Percentiles rank a stretch among this genome's conserved stretches.
Conservation (phyloP, 768 basidiomycete species). For the Russula dissimulans region DNA sequence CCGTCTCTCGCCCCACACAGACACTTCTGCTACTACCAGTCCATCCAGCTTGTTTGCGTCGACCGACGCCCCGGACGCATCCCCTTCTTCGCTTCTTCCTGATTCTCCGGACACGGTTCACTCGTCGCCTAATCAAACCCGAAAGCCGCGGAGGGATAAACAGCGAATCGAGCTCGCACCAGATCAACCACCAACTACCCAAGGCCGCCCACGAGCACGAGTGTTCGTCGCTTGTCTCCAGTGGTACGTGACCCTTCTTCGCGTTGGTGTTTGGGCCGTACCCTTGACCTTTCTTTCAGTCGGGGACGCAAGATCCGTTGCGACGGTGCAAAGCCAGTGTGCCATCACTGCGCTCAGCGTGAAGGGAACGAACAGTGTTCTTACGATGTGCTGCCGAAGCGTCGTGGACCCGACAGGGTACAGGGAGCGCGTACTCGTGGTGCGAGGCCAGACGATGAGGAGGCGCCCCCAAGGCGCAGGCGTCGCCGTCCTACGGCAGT, state of each 20-base stretch:
- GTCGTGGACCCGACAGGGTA: constrained; percentile 69
- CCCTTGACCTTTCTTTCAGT: constrained; percentile 30
- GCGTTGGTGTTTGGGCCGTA: not conserved
- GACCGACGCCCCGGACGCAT: not conserved
- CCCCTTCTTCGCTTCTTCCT: not conserved
- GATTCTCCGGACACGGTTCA: not conserved
- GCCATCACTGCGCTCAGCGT: constrained; percentile 62
- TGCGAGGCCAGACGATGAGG: constrained; percentile 31
- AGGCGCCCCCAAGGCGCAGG: constrained; percentile 19
- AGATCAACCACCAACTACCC: constrained; percentile 72
- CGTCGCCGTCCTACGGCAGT: constrained; percentile 9
- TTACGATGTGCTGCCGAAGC: constrained; percentile 66
- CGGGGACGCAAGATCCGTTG: constrained; percentile 75
- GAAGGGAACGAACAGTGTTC: constrained; percentile 36
- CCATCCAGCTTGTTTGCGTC: not conserved
- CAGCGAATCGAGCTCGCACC: constrained; percentile 58
- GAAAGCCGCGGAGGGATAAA: constrained; percentile 23
- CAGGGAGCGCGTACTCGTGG: constrained; percentile 72
- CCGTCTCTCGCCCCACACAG: not conserved
- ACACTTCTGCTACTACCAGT: not conserved
- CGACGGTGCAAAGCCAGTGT: constrained; percentile 69
- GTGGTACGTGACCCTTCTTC: constrained; percentile 39
- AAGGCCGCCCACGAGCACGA: constrained; percentile 65
- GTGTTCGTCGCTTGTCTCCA: constrained; percentile 75
- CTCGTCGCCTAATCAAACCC: not conserved